phyloP scores from a whole-genome alignment of 495 filamentous ascomycete genomes.

The Penicillium salamii region DNA sequence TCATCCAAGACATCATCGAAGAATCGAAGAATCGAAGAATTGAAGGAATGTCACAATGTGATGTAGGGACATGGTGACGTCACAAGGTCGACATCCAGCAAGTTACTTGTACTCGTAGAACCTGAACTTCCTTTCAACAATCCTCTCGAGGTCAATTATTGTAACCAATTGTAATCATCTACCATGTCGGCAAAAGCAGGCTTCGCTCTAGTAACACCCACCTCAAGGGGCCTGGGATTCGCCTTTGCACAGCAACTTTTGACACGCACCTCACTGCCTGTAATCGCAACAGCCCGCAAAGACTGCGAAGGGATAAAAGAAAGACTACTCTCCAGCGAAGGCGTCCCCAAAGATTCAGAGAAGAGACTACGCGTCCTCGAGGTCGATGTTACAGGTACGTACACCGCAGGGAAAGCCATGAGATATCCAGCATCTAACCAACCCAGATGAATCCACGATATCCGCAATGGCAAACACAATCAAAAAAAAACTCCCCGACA shows the following conservation, averaged over 20 bases:
- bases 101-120: too few relatives aligned
- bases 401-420: too few relatives aligned
- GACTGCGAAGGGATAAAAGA: slow-evolving; percentile 51
- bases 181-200: slow-evolving; percentile 15
- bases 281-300: slow-evolving; percentile 69
- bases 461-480: slow-evolving; percentile 34
- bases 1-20: too few relatives aligned
- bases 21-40: too few relatives aligned
- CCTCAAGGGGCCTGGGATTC: slow-evolving; percentile 73
- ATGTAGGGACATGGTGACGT: not conserved
- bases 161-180: not conserved
- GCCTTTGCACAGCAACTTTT: slow-evolving; percentile 68
- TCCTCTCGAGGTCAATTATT: too few relatives aligned
- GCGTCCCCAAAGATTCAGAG: slow-evolving; percentile 28
- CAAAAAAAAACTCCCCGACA: slow-evolving; percentile 44
- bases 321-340: slow-evolving; percentile 49
- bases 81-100: not conserved
- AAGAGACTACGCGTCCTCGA: slow-evolving; percentile 53
- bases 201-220: slow-evolving; percentile 49
- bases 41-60: too few relatives aligned
- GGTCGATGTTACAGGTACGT: slow-evolving; percentile 59
- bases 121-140: not conserved
- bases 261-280: slow-evolving; percentile 58
- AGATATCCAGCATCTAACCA: not conserved
- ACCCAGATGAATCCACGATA: slow-evolving; percentile 41